A percentile compares a stretch with the other conserved stretches of the same genome.
These are phyloP conservation scores for Dioscorea alata DNA, from an alignment of 106 monocot species.

Conservation along the genomic window DNA sequence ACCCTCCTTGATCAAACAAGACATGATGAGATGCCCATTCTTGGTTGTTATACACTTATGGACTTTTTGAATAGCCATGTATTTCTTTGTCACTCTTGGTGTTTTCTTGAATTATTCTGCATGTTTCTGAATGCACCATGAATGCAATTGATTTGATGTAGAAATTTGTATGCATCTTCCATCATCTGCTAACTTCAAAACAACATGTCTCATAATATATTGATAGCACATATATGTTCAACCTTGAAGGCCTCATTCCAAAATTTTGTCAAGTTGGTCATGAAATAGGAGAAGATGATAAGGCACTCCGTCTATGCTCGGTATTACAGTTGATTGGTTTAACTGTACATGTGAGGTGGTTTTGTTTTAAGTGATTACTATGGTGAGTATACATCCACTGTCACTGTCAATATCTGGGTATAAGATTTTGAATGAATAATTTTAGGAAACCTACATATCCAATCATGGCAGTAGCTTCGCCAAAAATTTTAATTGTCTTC, in stretches of 20 bases:
- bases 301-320: constrained; percentile 46
- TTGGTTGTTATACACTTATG: constrained; percentile 78
- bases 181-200: background rate
- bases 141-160: too few relatives aligned
- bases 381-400: too few relatives aligned
- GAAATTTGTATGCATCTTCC: background rate
- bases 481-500: too few relatives aligned
- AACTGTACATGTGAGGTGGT: too few relatives aligned
- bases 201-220: constrained; percentile 35
- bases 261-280: constrained; percentile 86
- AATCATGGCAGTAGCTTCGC: too few relatives aligned
- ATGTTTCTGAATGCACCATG: too few relatives aligned
- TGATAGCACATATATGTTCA: constrained; percentile 91
- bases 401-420: too few relatives aligned
- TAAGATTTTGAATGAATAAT: too few relatives aligned
- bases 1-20: constrained; percentile 78
- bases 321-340: too few relatives aligned
- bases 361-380: too few relatives aligned
- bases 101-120: too few relatives aligned
- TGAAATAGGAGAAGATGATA: constrained; percentile 49
- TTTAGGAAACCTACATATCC: too few relatives aligned
- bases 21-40: constrained; percentile 69
- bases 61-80: constrained; percentile 91
- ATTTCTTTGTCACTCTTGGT: background rate
- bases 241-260: constrained; percentile 81